A percentile compares a stretch with the other conserved stretches of the same genome.
These are phyloP conservation scores for Coniferiporia sulphurascens DNA, from an alignment of 1,284 basidiomycete species.

Conservation along the genomic window DNA sequence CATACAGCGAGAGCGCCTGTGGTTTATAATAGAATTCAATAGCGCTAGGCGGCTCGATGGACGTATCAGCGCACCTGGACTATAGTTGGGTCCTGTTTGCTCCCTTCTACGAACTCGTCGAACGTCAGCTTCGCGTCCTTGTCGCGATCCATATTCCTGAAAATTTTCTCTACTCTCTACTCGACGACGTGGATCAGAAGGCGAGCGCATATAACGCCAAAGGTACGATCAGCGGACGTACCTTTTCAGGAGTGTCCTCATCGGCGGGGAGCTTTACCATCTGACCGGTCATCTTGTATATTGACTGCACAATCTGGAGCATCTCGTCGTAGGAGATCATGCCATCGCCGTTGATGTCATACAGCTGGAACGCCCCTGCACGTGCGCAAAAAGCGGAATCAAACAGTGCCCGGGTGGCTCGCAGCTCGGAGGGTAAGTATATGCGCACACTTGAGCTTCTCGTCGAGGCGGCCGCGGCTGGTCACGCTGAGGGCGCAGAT, in stretches of 20 bases:
- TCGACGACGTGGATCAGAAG: not conserved
- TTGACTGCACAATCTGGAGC: conserved; percentile 92
- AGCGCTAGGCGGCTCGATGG: conserved; percentile 1
- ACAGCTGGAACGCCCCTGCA: conserved; percentile 98
- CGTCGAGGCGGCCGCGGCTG: conserved; percentile 88
- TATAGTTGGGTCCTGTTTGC: conserved; percentile 96
- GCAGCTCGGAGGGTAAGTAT: not conserved
- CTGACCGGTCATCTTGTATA: conserved; percentile 99
- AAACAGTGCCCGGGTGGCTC: not conserved
- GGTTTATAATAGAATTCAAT: not conserved
- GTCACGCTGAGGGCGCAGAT: conserved; percentile 97
- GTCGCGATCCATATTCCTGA: conserved; percentile 89
- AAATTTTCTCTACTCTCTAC: conserved; percentile 95
- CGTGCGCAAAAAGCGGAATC: not conserved
- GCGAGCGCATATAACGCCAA: not conserved
- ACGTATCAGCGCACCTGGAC: conserved; percentile 66
- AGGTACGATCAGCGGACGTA: conserved; percentile 26
- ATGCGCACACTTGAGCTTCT: conserved; percentile 90
- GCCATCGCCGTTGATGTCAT: conserved; percentile 98
- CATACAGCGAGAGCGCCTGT: conserved; percentile 45
- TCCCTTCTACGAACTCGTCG: conserved; percentile 95
- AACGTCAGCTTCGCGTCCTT: conserved; percentile 87
- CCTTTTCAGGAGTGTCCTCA: conserved; percentile 99
- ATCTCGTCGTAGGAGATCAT: conserved; percentile 98
- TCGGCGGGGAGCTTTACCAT: conserved; percentile 98